phyloP scores from a whole-genome alignment of 176 grass and related monocot species.

The Carex parvula region DNA sequence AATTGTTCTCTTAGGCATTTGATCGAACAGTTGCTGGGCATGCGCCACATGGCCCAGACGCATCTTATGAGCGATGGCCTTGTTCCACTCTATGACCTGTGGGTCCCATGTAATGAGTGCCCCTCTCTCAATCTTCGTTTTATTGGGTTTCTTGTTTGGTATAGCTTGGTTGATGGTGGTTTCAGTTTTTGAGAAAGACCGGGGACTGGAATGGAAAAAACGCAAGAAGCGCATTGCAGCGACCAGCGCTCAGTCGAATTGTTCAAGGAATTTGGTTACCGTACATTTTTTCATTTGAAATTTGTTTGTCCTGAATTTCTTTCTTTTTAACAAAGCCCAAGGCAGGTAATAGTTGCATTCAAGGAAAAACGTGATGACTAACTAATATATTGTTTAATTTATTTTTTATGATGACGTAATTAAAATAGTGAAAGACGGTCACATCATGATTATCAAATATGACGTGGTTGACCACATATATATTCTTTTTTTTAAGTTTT shows the following conservation, averaged over 20 bases:
- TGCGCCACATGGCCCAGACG: constrained; percentile 43
- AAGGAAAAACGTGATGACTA: too few relatives aligned
- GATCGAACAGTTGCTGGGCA: constrained; percentile 60
- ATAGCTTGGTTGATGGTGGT: neutral
- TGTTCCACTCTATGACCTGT: constrained; percentile 68
- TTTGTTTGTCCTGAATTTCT: too few relatives aligned
- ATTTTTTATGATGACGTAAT: too few relatives aligned
- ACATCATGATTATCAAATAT: too few relatives aligned
- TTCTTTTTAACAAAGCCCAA: too few relatives aligned
- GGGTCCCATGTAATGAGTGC: neutral
- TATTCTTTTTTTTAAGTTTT: too few relatives aligned
- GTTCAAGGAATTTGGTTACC: too few relatives aligned
- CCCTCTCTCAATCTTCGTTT: neutral
- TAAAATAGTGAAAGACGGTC: too few relatives aligned
- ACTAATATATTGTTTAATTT: too few relatives aligned
- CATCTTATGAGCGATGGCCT: constrained; percentile 71
- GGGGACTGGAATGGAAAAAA: neutral
- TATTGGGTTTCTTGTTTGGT: neutral
- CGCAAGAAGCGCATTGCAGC: neutral
- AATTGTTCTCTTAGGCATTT: constrained; percentile 58
- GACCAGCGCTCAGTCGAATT: neutral
- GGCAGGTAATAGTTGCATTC: too few relatives aligned
- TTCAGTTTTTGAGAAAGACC: neutral
- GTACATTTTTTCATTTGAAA: too few relatives aligned
- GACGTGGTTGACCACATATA: too few relatives aligned